Evolutionary conservation across 768 basidiomycete species (phyloP).

Genomic region (Fistulinella prunicolor): DNA sequence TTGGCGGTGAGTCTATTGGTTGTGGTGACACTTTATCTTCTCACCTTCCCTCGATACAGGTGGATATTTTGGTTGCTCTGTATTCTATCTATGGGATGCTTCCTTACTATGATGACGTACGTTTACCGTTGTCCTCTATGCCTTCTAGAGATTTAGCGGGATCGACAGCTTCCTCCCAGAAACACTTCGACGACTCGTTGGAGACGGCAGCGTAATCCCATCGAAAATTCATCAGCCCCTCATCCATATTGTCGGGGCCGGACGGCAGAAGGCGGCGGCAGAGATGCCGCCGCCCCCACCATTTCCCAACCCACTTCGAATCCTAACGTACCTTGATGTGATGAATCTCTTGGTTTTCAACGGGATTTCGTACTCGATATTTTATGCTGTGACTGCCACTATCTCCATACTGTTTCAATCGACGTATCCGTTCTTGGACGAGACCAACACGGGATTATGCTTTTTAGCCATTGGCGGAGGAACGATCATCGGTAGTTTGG

Average conservation of each 20-base stretch:
- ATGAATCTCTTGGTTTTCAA: slow-evolving; percentile 45
- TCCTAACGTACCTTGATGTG: slow-evolving; percentile 39
- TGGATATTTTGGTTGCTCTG: slow-evolving; percentile 25
- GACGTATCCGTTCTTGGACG: slow-evolving; percentile 47
- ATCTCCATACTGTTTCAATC: slow-evolving; percentile 49
- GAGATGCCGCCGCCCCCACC: slow-evolving; percentile 11
- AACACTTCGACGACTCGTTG: slow-evolving; percentile 24
- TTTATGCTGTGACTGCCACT: slow-evolving; percentile 44
- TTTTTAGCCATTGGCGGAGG: slow-evolving; percentile 77
- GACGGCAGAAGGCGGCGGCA: slow-evolving; percentile 12
- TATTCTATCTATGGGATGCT: slow-evolving; percentile 15
- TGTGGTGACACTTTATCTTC: background rate
- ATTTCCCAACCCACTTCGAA: slow-evolving; percentile 38
- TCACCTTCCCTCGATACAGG: slow-evolving; percentile 1
- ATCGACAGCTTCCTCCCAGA: slow-evolving; percentile 22
- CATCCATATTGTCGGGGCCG: slow-evolving; percentile 22
- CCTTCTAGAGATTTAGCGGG: background rate
- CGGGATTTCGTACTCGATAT: slow-evolving; percentile 53
- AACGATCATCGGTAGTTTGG: slow-evolving; percentile 55
- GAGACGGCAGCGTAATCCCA: slow-evolving; percentile 29
- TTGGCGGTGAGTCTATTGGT: slow-evolving; percentile 49
- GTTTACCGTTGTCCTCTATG: background rate
- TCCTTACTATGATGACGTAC: slow-evolving; percentile 11
- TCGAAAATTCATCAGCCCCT: slow-evolving; percentile 27
- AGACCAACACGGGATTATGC: slow-evolving; percentile 64